Evolutionary conservation across 164 flowering plant species (phyloP), one percentile per base, ranked within the genome.

Genomic region (grape (Vitis vinifera)): DNA sequence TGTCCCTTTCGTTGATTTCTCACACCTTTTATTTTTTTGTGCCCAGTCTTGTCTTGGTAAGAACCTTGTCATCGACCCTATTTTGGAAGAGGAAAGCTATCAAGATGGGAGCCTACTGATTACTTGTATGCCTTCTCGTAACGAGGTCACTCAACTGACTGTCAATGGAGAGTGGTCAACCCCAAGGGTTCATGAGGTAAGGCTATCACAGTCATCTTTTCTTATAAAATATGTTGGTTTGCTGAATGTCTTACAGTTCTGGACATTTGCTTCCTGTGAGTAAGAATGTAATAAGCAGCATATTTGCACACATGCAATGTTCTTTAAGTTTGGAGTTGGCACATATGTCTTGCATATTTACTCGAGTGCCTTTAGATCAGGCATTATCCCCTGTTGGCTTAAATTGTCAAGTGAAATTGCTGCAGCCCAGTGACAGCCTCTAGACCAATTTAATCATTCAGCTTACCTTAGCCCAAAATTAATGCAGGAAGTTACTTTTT

Each of bases 91-190:
- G 81, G 99, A 91, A 77, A 87, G 79, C 82, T 77, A 69, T 70
- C 90, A 93, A 82, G 99, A 95, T 78, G 99, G 98, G 63, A 84
- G 92, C 77, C 75, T 93, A n/a, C 80, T 89, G 89, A 82, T 95
- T 50, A 75, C 93, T 14, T 89, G 86, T 55, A 90, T 95, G 98
- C 92, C 98, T 62, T 93, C 98, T 31, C 97, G 97, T 27, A 84
- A 88, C 64, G 99, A 93, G 80, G 89, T 95, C 67, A 95, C 99
- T 56, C 98, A 95, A 65, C 85, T 95, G 71, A 82, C 90, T 50
- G 61, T 95, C 30, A 87, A 97, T 0, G 98, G 98, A 57, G 97
- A 91, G 73, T 95, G 99, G 98, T 85, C 99, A 29, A 82, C 94
- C 6, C 81, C 96, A 53, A 87, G 86, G 71, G 76, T 93, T 66